phyloP scores from a whole-genome alignment of 768 basidiomycete species.

The Epithele typhae region DNA sequence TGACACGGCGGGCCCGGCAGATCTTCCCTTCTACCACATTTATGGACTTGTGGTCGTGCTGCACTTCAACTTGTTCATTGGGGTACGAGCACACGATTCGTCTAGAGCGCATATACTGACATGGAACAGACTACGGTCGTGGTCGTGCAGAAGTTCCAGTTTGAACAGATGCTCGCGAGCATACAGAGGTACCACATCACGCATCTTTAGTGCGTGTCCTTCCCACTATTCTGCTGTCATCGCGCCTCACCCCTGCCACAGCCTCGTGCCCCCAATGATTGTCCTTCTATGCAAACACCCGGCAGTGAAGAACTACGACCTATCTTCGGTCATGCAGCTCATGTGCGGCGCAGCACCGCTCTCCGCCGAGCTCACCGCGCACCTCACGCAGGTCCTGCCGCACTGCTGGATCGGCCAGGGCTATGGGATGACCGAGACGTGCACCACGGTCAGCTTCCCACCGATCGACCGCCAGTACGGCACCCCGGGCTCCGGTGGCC shows the following conservation, averaged over 20 bases:
- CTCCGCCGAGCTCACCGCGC: constrained; percentile 44
- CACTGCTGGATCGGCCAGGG: constrained; percentile 52
- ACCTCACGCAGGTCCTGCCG: constrained; percentile 44
- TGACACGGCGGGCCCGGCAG: constrained; percentile 6
- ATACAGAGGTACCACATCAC: constrained; percentile 32
- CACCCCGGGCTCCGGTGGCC: constrained; percentile 32
- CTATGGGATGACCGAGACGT: constrained; percentile 47
- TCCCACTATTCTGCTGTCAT: too few relatives aligned
- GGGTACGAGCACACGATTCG: constrained; percentile 16
- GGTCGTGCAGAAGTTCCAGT: constrained; percentile 30
- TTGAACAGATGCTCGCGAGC: constrained; percentile 29
- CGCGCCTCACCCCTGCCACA: constrained; percentile 5
- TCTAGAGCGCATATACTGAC: neutral
- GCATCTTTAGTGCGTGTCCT: constrained; percentile 32
- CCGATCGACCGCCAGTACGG: constrained; percentile 19
- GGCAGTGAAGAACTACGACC: constrained; percentile 35
- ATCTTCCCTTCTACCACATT: constrained; percentile 36
- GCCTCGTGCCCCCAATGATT: constrained; percentile 32
- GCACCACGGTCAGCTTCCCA: constrained; percentile 32
- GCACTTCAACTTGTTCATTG: constrained; percentile 25
- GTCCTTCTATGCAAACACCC: constrained; percentile 38
- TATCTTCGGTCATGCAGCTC: constrained; percentile 34
- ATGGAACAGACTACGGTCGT: constrained; percentile 25
- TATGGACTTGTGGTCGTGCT: constrained; percentile 29
- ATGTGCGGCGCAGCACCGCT: constrained; percentile 57